Conservation (phyloP, 495 filamentous ascomycete species). For the Rhizodiscina lignyota region DNA sequence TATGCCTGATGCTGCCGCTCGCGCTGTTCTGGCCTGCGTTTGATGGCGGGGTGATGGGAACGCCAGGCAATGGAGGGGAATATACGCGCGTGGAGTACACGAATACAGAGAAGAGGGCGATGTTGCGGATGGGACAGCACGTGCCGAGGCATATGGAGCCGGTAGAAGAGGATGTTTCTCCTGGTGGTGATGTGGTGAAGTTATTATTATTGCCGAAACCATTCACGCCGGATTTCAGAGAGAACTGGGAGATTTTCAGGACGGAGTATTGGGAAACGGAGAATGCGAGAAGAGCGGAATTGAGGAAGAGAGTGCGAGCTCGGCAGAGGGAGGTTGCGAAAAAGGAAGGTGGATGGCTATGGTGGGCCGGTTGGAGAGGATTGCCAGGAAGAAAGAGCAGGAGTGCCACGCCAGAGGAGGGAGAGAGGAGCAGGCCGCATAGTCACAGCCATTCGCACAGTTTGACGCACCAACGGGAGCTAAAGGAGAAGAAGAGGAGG, state of each 20-base stretch:
- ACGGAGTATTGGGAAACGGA: slow-evolving; percentile 94
- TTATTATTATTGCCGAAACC: slow-evolving; percentile 84
- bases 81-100: slow-evolving; percentile 14
- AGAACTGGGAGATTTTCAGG: slow-evolving; percentile 90
- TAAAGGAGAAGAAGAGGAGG: background rate
- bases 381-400: slow-evolving; percentile 18
- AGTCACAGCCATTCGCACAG: background rate
- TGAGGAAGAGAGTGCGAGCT: slow-evolving; percentile 50
- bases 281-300: slow-evolving; percentile 66
- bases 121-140: slow-evolving; percentile 6
- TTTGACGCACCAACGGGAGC: too few species aligned
- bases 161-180: slow-evolving; percentile 64
- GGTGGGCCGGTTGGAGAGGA: slow-evolving; percentile 57
- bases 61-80: slow-evolving; percentile 2
- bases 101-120: slow-evolving; percentile 7
- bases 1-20: slow-evolving; percentile 63
- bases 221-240: slow-evolving; percentile 86
- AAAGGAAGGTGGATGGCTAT: slow-evolving; percentile 60
- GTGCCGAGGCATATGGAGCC: slow-evolving; percentile 6
- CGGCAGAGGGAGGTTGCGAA: slow-evolving; percentile 47
- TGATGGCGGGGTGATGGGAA: slow-evolving; percentile 2
- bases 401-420: background rate
- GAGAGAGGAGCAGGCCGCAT: background rate
- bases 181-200: slow-evolving; percentile 80
- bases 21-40: slow-evolving; percentile 3